Evolutionary conservation across 345 rosid genomes (phyloP), one percentile per base, ranked within the genome.

Genomic region (Turritis glabra): DNA sequence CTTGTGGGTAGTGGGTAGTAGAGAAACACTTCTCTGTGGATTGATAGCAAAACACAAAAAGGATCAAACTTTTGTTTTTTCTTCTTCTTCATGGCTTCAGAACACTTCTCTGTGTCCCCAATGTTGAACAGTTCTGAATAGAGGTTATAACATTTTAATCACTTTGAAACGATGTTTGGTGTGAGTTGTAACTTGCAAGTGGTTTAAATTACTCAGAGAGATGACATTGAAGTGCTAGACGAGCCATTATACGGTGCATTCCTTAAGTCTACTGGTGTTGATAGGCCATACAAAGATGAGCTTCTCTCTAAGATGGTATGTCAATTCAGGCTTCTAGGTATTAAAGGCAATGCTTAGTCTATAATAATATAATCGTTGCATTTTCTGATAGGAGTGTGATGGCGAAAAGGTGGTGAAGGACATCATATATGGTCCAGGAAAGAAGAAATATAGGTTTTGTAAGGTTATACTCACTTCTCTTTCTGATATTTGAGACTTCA

Each of bases 261-360:
- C 74, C 86, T 90, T 37, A 80, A 64, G 37, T 78, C 64, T 51
- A 85, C 90, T 1, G 84, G 92, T 50, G 25, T 65, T 48, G 84
- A 85, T 48, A 80, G 95, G 78, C 98, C 95, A n/a, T 93, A 87
- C 75, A 73, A 84, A 29, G 85, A 87, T 69, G 89, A 86, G 66
- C 70, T 90, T 79, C 81, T 90, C 38, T 83, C 92, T 38, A 85
- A 81, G 58, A 81, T 83, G 92, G 96, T 90, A 81, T 22, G 57
- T 55, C 17, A 29, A 80, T 33, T 56, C 33, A 43, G 27, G 18
- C 35, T 26, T n/a, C 12, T 7, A 1, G 37, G 53, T 25, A 43
- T 64, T 52, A 2, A 14, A 21, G 8, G 47, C 33, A 58, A 22
- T 58, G 35, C 37, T 8, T 33, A 33, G 11, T 33, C 37, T 33